Conservation (phyloP, 2,329 filamentous ascomycete species). For the Ophiocordyceps australis region DNA sequence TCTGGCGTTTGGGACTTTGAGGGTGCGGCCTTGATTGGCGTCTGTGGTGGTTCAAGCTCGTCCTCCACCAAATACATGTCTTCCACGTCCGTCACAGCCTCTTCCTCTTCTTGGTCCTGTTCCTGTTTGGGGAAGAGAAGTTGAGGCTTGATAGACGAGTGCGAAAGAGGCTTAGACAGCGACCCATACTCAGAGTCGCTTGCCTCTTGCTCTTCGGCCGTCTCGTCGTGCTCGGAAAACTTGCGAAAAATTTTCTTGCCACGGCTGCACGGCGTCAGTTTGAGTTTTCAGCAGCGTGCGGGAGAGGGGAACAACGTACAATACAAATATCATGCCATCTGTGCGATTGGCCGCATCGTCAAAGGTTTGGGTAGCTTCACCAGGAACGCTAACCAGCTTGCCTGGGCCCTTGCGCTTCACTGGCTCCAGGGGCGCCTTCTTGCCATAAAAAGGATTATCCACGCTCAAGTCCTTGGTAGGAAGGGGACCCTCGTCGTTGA, state of each 20-base stretch:
- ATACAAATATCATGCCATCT: conserved; percentile 36
- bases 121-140: conserved; percentile 44
- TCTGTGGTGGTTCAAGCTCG: conserved; percentile 10
- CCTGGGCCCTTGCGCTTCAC: conserved; percentile 34
- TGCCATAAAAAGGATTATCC: conserved; percentile 56
- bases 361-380: conserved; percentile 38
- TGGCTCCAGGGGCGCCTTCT: conserved; percentile 18
- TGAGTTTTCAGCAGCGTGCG: background rate
- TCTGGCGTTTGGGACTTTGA: conserved; percentile 26
- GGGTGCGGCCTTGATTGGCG: conserved; percentile 16
- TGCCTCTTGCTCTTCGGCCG: conserved; percentile 10
- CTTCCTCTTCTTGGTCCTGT: conserved; percentile 34
- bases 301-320: background rate
- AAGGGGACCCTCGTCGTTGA: conserved; percentile 63
- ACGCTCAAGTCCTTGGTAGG: conserved; percentile 46
- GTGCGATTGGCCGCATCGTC: conserved; percentile 45
- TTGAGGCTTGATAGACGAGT: conserved; percentile 53
- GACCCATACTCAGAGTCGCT: too few relatives aligned
- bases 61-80: conserved; percentile 17
- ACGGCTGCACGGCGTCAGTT: conserved; percentile 31
- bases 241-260: conserved; percentile 65
- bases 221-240: conserved; percentile 27
- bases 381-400: conserved; percentile 33
- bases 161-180: conserved; percentile 32
- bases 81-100: conserved; percentile 40